phyloP scores from a whole-genome alignment of 257 asterid genomes.

The Scutellaria galericulata region DNA sequence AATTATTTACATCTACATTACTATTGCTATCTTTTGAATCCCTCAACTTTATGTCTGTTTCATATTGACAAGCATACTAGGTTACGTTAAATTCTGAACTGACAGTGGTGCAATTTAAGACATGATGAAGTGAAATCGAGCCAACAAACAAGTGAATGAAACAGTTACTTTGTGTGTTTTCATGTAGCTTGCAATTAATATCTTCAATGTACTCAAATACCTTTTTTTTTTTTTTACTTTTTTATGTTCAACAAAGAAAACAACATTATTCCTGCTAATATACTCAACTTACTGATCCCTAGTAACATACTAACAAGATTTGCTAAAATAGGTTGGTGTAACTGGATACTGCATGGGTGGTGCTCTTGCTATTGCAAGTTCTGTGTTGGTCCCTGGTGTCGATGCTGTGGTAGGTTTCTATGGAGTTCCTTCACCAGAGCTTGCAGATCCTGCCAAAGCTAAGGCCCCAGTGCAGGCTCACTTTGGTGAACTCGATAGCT shows the following conservation, averaged over 20 bases:
- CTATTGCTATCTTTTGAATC: background rate
- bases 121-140: background rate
- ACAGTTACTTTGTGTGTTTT: background rate
- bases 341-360: slow-evolving; percentile 99
- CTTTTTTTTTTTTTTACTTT: no score
- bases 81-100: background rate
- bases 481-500: slow-evolving; percentile 80
- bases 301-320: slow-evolving; percentile 7
- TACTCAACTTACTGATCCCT: background rate
- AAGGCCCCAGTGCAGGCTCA: slow-evolving; percentile 98
- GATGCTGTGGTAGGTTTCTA: slow-evolving; percentile 92
- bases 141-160: background rate
- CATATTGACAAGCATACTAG: background rate
- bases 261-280: background rate
- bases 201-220: background rate
- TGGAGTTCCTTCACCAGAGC: slow-evolving; percentile 90
- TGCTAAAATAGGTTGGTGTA: slow-evolving; percentile 71
- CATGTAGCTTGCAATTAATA: background rate
- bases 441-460: slow-evolving; percentile 83
- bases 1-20: background rate
- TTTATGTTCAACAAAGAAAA: background rate
- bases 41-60: background rate
- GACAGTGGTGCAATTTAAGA: background rate
- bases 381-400: slow-evolving; percentile 78
- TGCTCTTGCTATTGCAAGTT: slow-evolving; percentile 94